Conservation (phyloP, 352 stramenopile genomes). For the Thalassiosira livingstoniorum region DNA sequence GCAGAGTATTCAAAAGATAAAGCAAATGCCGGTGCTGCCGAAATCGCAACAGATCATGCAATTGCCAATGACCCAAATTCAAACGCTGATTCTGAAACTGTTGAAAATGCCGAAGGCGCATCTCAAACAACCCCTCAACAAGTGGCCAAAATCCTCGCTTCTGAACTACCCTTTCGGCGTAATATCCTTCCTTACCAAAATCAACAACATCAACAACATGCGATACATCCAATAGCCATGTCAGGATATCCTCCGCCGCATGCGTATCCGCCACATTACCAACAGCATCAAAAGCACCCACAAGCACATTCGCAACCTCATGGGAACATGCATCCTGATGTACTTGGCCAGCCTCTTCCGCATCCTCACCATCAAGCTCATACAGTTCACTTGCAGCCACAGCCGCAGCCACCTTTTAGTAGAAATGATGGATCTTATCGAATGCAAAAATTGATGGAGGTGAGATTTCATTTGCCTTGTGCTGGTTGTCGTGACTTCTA, state of each 20-base stretch:
- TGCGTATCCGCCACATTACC: not conserved
- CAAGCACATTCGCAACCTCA: too few species aligned
- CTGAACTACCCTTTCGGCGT: not conserved
- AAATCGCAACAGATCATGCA: too few species aligned
- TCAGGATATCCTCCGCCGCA: not conserved
- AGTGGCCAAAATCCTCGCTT: not conserved
- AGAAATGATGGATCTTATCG: conserved; percentile 4
- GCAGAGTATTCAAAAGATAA: not conserved
- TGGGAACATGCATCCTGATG: not conserved
- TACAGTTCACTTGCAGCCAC: not conserved
- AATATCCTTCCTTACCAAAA: not conserved
- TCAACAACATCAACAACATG: conserved; percentile 4
- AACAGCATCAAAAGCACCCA: too few species aligned
- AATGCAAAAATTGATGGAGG: conserved; percentile 37
- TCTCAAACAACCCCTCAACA: conserved; percentile 1
- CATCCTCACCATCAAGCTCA: conserved; percentile 1
- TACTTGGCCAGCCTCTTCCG: not conserved
- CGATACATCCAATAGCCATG: not conserved
- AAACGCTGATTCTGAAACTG: too few species aligned
- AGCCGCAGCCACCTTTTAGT: not conserved
- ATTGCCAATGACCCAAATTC: too few species aligned
- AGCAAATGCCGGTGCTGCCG: not conserved
- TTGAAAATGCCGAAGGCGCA: not conserved
- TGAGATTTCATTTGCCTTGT: too few species aligned
- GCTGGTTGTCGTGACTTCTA: not conserved